Percentiles rank a stretch among this genome's conserved stretches.
Evolutionary conservation across 345 rosid genomes (phyloP).

Genomic region (Carallia brachiata): DNA sequence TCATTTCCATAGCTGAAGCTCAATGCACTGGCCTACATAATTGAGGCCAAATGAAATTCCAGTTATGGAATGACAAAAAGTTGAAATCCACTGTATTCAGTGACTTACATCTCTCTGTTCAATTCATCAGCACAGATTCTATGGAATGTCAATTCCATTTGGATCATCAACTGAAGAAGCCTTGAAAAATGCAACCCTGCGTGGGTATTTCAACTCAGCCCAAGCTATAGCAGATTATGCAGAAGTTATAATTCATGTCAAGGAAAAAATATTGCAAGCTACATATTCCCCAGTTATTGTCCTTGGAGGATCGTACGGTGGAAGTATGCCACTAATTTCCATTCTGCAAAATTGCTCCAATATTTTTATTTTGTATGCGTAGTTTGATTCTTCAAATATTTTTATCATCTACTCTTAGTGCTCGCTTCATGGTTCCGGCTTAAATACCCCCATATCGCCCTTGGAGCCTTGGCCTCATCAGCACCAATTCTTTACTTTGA

Average conservation of each 20-base stretch:
- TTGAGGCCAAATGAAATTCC: too few species aligned
- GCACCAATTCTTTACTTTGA: slow-evolving; percentile 54
- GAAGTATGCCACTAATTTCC: slow-evolving; percentile 42
- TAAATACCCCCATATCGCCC: slow-evolving; percentile 52
- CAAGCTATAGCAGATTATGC: slow-evolving; percentile 67
- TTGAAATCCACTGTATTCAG: not conserved
- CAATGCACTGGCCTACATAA: too few species aligned
- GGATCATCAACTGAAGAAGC: slow-evolving; percentile 46
- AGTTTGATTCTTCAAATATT: not conserved
- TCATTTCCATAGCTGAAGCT: not conserved
- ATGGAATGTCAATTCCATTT: slow-evolving; percentile 50
- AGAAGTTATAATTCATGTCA: slow-evolving; percentile 44
- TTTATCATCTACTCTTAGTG: slow-evolving; percentile 24
- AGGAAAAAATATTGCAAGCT: slow-evolving; percentile 30
- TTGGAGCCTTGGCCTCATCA: slow-evolving; percentile 57
- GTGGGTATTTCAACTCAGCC: slow-evolving; percentile 53
- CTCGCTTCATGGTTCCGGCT: slow-evolving; percentile 55
- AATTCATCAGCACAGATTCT: slow-evolving; percentile 39
- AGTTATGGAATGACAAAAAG: too few species aligned
- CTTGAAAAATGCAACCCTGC: slow-evolving; percentile 37
- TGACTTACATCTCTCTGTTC: not conserved
- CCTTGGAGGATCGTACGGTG: slow-evolving; percentile 70
- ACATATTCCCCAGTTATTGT: slow-evolving; percentile 55
- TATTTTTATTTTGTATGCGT: not conserved
- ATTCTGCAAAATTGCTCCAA: not conserved